Conservation (phyloP, 345 rosid species). For the Populus tremula region DNA sequence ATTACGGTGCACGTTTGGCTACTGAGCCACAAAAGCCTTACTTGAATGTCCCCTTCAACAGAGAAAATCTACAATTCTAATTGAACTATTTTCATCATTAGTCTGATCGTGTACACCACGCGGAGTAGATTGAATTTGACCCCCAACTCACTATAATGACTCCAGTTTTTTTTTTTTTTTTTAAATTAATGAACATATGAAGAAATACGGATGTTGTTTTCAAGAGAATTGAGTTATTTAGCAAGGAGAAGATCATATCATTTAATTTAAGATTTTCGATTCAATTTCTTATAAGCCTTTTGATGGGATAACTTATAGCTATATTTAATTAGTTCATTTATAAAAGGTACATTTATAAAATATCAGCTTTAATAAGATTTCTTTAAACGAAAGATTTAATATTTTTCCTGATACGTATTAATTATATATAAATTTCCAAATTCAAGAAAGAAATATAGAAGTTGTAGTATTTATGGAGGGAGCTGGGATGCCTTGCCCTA, state of each 20-base stretch:
- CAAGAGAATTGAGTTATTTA: no score
- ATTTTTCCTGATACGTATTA: no score
- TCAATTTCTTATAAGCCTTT: no score
- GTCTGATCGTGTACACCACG: conserved; percentile 35
- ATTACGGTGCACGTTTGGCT: conserved; percentile 1
- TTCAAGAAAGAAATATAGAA: background rate
- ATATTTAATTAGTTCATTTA: no score
- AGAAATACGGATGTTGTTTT: no score
- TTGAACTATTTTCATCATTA: conserved; percentile 15
- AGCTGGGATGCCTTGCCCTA: background rate
- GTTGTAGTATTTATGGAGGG: background rate
- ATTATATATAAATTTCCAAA: background rate
- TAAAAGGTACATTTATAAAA: no score
- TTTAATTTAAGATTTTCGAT: no score
- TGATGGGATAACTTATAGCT: no score
- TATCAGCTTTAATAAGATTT: no score
- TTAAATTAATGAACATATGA: background rate
- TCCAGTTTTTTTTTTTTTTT: background rate
- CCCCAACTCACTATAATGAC: background rate
- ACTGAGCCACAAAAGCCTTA: background rate
- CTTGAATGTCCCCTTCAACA: conserved; percentile 2
- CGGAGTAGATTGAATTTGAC: conserved; percentile 12
- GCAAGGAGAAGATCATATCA: no score
- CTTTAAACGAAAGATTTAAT: no score
- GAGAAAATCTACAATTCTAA: conserved; percentile 10